Evolutionary conservation across 305 asterid species (phyloP).

Genomic region (Solanum hybrid): DNA sequence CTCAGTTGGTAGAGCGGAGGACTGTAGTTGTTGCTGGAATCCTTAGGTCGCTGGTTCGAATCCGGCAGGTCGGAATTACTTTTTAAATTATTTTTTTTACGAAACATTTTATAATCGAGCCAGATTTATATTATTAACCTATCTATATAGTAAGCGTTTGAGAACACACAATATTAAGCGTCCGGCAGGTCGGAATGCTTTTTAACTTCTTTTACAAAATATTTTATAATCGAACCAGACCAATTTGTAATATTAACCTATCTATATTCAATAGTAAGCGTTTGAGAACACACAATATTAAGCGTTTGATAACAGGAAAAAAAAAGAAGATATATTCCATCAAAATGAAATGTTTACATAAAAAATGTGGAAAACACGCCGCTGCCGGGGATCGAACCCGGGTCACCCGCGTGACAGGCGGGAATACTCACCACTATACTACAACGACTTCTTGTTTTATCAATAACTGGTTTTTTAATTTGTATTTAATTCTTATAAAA

Average conservation of each 20-base stretch:
- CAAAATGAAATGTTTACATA: not conserved
- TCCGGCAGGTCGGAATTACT: constrained; percentile 19
- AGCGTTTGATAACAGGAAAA: too few species aligned
- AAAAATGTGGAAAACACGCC: not conserved
- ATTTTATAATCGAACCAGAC: not conserved
- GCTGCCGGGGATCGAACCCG: constrained; percentile 45
- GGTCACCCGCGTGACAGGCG: constrained; percentile 45
- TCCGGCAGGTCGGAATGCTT: constrained; percentile 1
- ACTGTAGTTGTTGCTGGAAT: constrained; percentile 49
- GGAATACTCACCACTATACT: constrained; percentile 43
- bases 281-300: too few species aligned
- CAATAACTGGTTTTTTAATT: not conserved
- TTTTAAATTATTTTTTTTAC: too few species aligned
- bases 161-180: too few species aligned
- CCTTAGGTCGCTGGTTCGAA: constrained; percentile 90
- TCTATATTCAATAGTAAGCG: too few species aligned
- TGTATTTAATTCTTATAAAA: too few species aligned
- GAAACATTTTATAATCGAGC: not conserved
- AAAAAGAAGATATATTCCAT: not conserved
- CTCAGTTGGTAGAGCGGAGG: constrained; percentile 99
- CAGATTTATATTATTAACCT: not conserved
- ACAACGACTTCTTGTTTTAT: constrained; percentile 12
- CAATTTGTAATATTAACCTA: too few species aligned
- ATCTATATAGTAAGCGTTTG: not conserved
- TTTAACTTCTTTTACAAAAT: not conserved